Evolutionary conservation across 2,329 filamentous ascomycete genomes (phyloP).

Genomic region (Apiospora malaysiana): DNA sequence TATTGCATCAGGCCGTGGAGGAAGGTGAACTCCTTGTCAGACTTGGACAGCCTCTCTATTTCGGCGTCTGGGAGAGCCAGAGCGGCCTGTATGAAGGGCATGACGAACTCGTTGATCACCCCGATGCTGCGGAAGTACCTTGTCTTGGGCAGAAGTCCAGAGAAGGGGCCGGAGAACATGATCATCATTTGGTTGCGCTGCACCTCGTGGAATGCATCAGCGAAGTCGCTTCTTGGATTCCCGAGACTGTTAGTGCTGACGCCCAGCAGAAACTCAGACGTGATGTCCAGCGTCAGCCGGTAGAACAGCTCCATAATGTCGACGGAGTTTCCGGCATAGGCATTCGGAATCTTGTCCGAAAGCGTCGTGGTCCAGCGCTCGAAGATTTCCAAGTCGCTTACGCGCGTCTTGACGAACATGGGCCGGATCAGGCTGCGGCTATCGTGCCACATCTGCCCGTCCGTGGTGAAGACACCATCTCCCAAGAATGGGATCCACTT

Average conservation of each 20-base stretch:
- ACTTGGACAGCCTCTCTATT: background rate
- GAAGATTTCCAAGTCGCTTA: conserved; percentile 72
- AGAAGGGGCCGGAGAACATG: background rate
- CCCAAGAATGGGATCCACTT: conserved; percentile 41
- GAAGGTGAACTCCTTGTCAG: conserved; percentile 13
- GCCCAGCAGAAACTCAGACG: conserved; percentile 1
- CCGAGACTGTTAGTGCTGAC: background rate
- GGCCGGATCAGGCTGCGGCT: conserved; percentile 56
- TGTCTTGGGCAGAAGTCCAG: background rate
- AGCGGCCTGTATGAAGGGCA: background rate
- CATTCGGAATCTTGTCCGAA: conserved; percentile 15
- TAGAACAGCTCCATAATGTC: conserved; percentile 24
- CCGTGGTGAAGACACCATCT: conserved; percentile 45
- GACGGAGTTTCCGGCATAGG: background rate
- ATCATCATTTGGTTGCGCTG: background rate
- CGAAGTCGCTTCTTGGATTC: background rate
- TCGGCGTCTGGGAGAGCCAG: background rate
- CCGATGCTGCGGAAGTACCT: background rate
- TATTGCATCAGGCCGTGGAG: background rate
- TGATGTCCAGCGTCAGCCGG: conserved; percentile 6
- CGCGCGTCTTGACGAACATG: conserved; percentile 58
- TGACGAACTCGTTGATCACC: conserved; percentile 1
- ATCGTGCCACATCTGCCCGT: conserved; percentile 43
- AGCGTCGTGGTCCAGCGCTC: conserved; percentile 46
- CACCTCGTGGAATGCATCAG: background rate